These are phyloP conservation scores for Enteropsectra breve DNA, from an alignment of 371 early-diverging fungal genomes.

Conservation along the genomic window DNA sequence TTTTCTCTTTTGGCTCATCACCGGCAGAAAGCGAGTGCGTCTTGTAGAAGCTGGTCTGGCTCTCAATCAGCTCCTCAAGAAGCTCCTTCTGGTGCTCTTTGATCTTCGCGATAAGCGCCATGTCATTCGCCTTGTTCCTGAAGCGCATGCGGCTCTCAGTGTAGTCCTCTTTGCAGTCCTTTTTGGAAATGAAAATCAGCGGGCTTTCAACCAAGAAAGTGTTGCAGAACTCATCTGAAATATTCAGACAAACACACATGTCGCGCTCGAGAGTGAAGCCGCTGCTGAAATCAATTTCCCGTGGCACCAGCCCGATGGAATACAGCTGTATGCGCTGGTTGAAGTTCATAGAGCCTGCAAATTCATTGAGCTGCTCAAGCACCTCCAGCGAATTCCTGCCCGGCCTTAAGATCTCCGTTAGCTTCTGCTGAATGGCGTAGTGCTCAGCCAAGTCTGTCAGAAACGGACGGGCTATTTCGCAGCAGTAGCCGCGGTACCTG, in stretches of 20 bases:
- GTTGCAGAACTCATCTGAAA: conserved; percentile 25
- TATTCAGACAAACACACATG: conserved; percentile 35
- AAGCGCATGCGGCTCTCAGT: conserved; percentile 40
- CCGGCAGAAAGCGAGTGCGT: no score
- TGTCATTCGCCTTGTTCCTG: conserved; percentile 53
- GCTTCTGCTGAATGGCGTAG: conserved; percentile 37
- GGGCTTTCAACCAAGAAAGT: conserved; percentile 36
- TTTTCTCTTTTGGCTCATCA: conserved; percentile 14
- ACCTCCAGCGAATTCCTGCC: conserved; percentile 24
- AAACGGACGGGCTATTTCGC: conserved; percentile 54
- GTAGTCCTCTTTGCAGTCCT: conserved; percentile 31
- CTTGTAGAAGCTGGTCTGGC: conserved; percentile 48
- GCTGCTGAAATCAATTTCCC: conserved; percentile 33
- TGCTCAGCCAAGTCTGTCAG: conserved; percentile 43
- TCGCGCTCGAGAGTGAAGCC: conserved; percentile 36
- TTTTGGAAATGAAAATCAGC: conserved; percentile 26
- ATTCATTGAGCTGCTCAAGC: conserved; percentile 1
- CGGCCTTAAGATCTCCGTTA: conserved; percentile 13
- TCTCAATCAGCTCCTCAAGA: conserved; percentile 58
- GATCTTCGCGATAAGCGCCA: conserved; percentile 52
- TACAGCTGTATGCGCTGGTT: conserved; percentile 21
- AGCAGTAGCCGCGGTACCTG: conserved; percentile 57
- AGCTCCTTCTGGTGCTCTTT: conserved; percentile 61
- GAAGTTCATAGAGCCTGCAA: conserved; percentile 10
- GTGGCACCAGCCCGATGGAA: conserved; percentile 41